Base-by-base conservation (phyloP, 2,329 filamentous ascomycete genomes). In the Aspergillus sp. region DNA sequence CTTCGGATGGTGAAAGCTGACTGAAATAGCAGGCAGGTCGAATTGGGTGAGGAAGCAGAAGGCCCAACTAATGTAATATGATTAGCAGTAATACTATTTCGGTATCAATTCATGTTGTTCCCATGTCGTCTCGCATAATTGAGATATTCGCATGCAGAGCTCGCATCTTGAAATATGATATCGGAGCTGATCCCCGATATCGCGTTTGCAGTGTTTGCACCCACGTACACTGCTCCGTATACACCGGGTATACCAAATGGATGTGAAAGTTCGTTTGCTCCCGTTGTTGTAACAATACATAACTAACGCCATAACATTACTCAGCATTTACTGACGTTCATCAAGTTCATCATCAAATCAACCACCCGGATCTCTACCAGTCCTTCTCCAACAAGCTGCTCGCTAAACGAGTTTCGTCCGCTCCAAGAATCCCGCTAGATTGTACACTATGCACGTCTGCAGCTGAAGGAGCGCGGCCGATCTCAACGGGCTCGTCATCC, bases 381-480 rank as follows among this genome's bases (percentile, higher is more conserved):
- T 58, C 56, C 47, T 57, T 57, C 28, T 44, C 49, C 28, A 56
- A n/a, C 29, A 53, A 45, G 9, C 47, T 54, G 19, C 54, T 55
- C 7, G 54, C 54, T 5, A 52, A 49, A 6, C 58, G 53, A 12
- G 56, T 52, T 6, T 56, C 36, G 40, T 56, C 50, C 51, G 58
- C 57, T 39, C 60, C 57, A 12, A 59, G 54, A 26, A 57, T 57
- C 35, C 57, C 57, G 44, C 64, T 65, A 8, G 64, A 66, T 41
- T 65, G 62, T 7, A 66, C 57, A 46, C 64, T 67, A 29, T 61
- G 60, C 7, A 66, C 63, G 47, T 66, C 64, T 10, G 57, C 60
- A 19, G 51, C 51, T 41, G 62, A 61, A 10, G 59, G 50, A 9
- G 56, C 57, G 39, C 58, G 55, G 8, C 59, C 61, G 42, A 67